These are phyloP conservation scores for Fusarium piperis DNA, from an alignment of 2,329 filamentous ascomycete species.

Conservation along the genomic window DNA sequence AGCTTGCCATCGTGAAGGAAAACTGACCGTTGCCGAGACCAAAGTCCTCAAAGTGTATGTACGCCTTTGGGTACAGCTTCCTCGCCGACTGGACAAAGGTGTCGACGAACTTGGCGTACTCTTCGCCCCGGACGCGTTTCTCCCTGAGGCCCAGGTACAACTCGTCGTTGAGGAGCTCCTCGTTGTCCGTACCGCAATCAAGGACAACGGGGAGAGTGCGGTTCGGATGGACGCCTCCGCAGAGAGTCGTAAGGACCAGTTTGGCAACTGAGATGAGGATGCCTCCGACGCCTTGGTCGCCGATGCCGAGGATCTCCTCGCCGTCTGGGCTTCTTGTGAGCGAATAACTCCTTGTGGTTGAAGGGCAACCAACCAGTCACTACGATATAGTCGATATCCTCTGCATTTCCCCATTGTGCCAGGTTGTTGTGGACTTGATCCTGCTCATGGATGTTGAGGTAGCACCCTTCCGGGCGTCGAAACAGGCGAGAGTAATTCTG, in stretches of 20 bases:
- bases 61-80: conserved; percentile 79
- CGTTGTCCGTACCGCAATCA: conserved; percentile 87
- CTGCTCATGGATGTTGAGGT: conserved; percentile 76
- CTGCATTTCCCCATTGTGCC: conserved; percentile 71
- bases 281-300: conserved; percentile 87
- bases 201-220: conserved; percentile 82
- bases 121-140: conserved; percentile 71
- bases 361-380: conserved; percentile 70
- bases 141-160: conserved; percentile 81
- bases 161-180: conserved; percentile 76
- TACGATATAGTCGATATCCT: conserved; percentile 89
- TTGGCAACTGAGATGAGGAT: conserved; percentile 89
- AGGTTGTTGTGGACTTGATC: conserved; percentile 74
- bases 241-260: conserved; percentile 82
- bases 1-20: not conserved
- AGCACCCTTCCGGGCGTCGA: conserved; percentile 81
- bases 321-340: conserved; percentile 52
- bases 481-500: conserved; percentile 85
- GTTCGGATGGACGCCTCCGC: conserved; percentile 85
- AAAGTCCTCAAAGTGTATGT: conserved; percentile 92
- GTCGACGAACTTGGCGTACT: conserved; percentile 82
- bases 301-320: conserved; percentile 84
- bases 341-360: no score
- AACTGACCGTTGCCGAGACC: conserved; percentile 73
- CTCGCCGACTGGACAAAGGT: conserved; percentile 75